phyloP scores from a whole-genome alignment of 345 rosid species.

The Citrus mangshanensis region DNA sequence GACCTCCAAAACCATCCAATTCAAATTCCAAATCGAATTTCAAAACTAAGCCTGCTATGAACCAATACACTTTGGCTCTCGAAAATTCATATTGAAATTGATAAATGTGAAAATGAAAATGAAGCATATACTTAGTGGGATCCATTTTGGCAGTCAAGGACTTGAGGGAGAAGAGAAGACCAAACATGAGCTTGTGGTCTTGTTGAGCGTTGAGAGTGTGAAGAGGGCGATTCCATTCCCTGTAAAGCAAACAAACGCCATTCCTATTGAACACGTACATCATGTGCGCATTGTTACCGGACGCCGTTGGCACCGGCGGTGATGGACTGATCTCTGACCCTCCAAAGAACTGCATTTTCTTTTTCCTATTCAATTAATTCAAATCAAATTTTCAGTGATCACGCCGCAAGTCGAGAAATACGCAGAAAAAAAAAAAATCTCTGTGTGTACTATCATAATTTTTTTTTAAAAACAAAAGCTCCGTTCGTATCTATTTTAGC shows the following conservation, averaged over 20 bases:
- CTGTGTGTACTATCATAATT: neutral
- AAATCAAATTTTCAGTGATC: neutral
- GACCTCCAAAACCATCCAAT: neutral
- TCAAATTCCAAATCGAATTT: neutral
- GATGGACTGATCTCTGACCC: constrained; percentile 90
- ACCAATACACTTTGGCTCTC: neutral
- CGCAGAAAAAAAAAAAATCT: neutral
- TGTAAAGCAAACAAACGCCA: constrained; percentile 86
- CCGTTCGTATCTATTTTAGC: neutral
- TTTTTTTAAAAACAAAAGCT: neutral
- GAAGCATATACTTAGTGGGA: constrained; percentile 51
- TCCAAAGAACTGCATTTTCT: constrained; percentile 86
- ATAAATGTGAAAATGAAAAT: neutral
- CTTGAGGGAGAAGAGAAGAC: constrained; percentile 97
- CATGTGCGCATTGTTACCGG: constrained; percentile 90
- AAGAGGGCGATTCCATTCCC: constrained; percentile 90
- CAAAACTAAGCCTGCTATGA: neutral
- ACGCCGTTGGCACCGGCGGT: constrained; percentile 64
- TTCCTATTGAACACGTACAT: constrained; percentile 77
- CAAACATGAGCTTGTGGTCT: constrained; percentile 97
- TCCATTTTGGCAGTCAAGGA: constrained; percentile 96
- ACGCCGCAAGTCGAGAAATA: neutral
- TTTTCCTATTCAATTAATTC: neutral
- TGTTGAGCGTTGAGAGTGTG: constrained; percentile 79
- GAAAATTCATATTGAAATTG: neutral